Percentiles rank a stretch among this genome's conserved stretches.
Evolutionary conservation across 2,329 filamentous ascomycete genomes (phyloP).

Genomic region (Ophiostoma sp.): DNA sequence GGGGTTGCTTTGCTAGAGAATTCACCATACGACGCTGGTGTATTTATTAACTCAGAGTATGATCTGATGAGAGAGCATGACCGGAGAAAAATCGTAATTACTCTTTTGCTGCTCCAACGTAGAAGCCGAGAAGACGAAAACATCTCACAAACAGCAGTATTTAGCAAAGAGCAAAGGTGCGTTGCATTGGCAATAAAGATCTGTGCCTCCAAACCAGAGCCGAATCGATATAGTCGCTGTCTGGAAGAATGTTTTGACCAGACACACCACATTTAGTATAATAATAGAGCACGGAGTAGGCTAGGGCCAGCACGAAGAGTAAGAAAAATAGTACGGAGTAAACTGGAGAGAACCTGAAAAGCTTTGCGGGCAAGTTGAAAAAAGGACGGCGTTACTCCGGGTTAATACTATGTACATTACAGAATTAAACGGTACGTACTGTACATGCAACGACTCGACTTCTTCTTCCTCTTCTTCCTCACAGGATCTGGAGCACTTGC

Average conservation of each 20-base stretch:
- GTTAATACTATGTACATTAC: neutral
- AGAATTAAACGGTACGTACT: neutral
- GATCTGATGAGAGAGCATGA: neutral
- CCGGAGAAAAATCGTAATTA: neutral
- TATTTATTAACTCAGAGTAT: neutral
- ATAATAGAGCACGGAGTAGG: neutral
- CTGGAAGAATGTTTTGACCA: conserved; percentile 2
- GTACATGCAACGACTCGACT: neutral
- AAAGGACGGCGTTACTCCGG: conserved; percentile 12
- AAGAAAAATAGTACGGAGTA: neutral
- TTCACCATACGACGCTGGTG: neutral
- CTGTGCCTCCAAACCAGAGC: neutral
- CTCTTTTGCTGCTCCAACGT: neutral
- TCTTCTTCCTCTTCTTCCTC: neutral
- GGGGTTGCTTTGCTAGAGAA: neutral
- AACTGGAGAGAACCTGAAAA: neutral
- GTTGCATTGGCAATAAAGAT: neutral
- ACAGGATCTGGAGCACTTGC: neutral
- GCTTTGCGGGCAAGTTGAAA: conserved; percentile 1
- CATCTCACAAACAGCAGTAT: neutral
- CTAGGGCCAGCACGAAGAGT: neutral
- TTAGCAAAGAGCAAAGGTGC: neutral
- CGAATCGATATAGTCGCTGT: neutral
- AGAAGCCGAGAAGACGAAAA: neutral
- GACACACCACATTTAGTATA: neutral